phyloP scores from a whole-genome alignment of 352 stramenopile species.

The Pythium aristosporum region DNA sequence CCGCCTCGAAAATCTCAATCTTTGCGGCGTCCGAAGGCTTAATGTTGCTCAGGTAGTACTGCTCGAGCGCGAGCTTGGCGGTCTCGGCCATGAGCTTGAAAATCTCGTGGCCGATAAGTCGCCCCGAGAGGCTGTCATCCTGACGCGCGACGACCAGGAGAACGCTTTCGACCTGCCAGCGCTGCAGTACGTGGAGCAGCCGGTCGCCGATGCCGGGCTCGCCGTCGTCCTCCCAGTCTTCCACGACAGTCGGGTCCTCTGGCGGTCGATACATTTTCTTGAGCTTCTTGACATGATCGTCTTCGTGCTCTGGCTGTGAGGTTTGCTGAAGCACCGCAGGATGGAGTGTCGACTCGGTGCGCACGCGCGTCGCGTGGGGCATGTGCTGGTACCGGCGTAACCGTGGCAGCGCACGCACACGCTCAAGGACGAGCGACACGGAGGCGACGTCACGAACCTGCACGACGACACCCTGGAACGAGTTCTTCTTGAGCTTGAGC shows the following conservation, averaged over 20 bases:
- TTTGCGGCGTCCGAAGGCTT: constrained; percentile 49
- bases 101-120: constrained; percentile 58
- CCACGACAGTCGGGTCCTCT: constrained; percentile 36
- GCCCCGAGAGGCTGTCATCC: constrained; percentile 64
- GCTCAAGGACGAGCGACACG: constrained; percentile 27
- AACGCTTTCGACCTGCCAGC: constrained; percentile 79
- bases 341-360: constrained; percentile 11
- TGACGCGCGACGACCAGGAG: constrained; percentile 60
- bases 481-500: constrained; percentile 68
- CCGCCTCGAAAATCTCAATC: constrained; percentile 39
- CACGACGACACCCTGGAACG: constrained; percentile 64
- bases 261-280: constrained; percentile 22
- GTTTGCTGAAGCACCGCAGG: constrained; percentile 17
- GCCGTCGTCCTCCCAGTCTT: constrained; percentile 56
- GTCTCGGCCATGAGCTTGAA: constrained; percentile 70
- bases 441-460: constrained; percentile 31
- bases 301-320: constrained; percentile 1
- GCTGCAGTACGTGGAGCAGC: constrained; percentile 75
- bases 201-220: constrained; percentile 63
- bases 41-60: constrained; percentile 61
- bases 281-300: background rate
- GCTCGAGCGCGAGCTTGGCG: constrained; percentile 73
- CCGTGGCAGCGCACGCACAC: constrained; percentile 34
- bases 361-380: constrained; percentile 48
- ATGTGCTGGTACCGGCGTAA: constrained; percentile 50